Base-by-base conservation (phyloP, 345 rosid species). In the Ceriops tagal region DNA sequence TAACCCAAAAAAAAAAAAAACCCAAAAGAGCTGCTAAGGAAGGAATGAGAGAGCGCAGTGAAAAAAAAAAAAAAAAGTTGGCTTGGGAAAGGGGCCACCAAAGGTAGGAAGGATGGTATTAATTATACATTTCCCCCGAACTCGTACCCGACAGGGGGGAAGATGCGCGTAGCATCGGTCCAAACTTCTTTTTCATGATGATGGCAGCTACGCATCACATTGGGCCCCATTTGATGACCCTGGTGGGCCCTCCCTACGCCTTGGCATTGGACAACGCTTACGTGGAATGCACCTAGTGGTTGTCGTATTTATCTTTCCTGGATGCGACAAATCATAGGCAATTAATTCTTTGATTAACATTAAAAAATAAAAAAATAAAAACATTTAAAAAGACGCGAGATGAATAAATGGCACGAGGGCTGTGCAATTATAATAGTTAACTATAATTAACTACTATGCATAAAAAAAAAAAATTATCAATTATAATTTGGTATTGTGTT, bases 181-280 rank as follows among this genome's bases (percentile, higher is more conserved):
- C 62, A 68, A 68, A 43, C 39, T 68, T 6, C 3, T 22, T 39
- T 62, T 26, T 16, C 63, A 27, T 8, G 71, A 68, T 58, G 64
- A 6, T 55, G 64, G 58, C 57, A 68, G 22, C 19, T 58, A 55
- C 34, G 58, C 19, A 39, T 43, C 28, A 53, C 46, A 43, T 2
- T 43, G 26, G 59, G 59, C 5, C 30, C 59, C 19, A 4, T 15
- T 56, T 56, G 21, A 64, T 47, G 31, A 39, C 30, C 30, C 5
- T 5, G 13, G 8, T 39, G 27, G 66, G 53, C n/a, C 66, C 56
- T 21, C 16, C 3, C 0, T 3, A 43, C 19, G 49, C 13, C 49
- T 13, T 3, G 28, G 60, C 15, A 58, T 65, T 60, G 59, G 53
- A 58, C 52, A 51, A 64, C 6, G 58, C 39, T 58, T 72, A 32